Evolutionary conservation across 257 asterid species (phyloP).

Genomic region (Scutellaria minor): DNA sequence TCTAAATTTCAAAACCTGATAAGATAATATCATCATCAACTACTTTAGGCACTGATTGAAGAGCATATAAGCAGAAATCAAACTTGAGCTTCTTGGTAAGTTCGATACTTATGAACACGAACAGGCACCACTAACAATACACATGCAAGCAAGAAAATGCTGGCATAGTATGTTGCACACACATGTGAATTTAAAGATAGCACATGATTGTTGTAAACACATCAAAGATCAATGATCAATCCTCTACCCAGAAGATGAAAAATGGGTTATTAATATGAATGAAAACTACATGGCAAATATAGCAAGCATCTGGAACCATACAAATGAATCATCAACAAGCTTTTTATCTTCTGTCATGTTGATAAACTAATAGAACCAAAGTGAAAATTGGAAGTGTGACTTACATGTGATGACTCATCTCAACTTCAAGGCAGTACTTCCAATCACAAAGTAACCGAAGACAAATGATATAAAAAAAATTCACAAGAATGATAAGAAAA

Average conservation of each 20-base stretch:
- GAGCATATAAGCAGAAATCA: not conserved
- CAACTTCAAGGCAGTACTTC: not conserved
- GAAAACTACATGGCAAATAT: not conserved
- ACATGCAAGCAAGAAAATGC: not conserved
- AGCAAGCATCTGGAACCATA: not conserved
- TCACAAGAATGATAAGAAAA: not conserved
- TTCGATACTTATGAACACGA: not conserved
- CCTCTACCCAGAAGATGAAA: not conserved
- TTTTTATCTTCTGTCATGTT: not conserved
- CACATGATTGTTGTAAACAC: not conserved
- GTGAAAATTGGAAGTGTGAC: not conserved
- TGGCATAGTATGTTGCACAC: not conserved
- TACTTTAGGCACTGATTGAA: conserved; percentile 3
- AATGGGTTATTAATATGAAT: not conserved
- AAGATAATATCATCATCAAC: not conserved
- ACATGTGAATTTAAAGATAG: not conserved
- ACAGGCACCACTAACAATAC: not conserved
- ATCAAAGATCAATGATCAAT: not conserved
- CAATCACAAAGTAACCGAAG: not conserved
- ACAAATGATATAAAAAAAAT: not conserved
- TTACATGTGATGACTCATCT: not conserved
- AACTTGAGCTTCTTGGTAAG: not conserved
- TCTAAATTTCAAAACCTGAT: too few relatives aligned
- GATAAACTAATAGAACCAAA: not conserved
- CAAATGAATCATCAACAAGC: not conserved